phyloP scores from a whole-genome alignment of 345 rosid genomes.

The Pugionium dolabratum region DNA sequence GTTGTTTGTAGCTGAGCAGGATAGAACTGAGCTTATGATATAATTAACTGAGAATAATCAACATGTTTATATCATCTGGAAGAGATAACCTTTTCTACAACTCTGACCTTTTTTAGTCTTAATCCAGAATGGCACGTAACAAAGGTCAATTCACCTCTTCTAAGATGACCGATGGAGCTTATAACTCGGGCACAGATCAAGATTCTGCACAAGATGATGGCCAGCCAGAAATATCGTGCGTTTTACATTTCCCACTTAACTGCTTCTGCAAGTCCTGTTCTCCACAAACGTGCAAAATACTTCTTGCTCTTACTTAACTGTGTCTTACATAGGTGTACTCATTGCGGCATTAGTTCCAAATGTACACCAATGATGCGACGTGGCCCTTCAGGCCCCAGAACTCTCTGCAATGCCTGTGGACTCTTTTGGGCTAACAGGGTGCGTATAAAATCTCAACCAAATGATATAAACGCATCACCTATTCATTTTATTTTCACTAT shows the following conservation, averaged over 20 bases:
- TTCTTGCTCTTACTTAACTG: constrained; percentile 10
- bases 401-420: constrained; percentile 99
- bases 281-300: not conserved
- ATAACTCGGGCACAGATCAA: constrained; percentile 57
- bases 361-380: constrained; percentile 99
- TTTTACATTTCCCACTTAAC: constrained; percentile 29
- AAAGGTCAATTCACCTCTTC: constrained; percentile 96
- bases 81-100: not conserved
- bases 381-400: constrained; percentile 93
- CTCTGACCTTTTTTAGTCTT: constrained; percentile 12
- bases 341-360: constrained; percentile 85
- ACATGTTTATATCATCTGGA: constrained; percentile 6
- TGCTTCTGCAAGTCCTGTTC: constrained; percentile 4
- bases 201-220: constrained; percentile 74
- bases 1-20: constrained; percentile 16
- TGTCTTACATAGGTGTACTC: constrained; percentile 64
- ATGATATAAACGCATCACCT: constrained; percentile 11
- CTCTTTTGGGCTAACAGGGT: constrained; percentile 96
- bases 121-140: constrained; percentile 87
- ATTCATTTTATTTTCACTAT: not conserved
- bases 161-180: constrained; percentile 62
- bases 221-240: constrained; percentile 71
- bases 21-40: constrained; percentile 7
- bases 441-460: constrained; percentile 29
- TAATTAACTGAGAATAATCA: not conserved